Percentiles rank a stretch among this genome's conserved stretches.
Conservation (phyloP, 352 stramenopile genomes). For the Globisporangium acanthophoron region DNA sequence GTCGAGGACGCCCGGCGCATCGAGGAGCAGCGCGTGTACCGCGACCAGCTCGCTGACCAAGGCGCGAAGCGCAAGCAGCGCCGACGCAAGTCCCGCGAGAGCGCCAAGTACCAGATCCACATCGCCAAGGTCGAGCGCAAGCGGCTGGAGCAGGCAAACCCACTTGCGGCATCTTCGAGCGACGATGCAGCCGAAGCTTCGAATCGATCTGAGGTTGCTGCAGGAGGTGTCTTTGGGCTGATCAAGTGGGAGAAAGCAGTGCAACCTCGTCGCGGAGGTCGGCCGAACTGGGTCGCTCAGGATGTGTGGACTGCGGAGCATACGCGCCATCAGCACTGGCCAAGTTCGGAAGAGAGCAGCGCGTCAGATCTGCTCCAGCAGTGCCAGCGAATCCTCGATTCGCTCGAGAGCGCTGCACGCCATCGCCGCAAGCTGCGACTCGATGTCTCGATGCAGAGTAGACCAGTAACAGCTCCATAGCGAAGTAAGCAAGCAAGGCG, state of each 20-base stretch:
- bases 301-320: slow-evolving; percentile 14
- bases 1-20: slow-evolving; percentile 33
- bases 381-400: slow-evolving; percentile 15
- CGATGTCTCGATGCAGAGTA: neutral
- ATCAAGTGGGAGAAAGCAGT: slow-evolving; percentile 17
- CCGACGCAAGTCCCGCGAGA: slow-evolving; percentile 24
- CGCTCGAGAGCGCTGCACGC: slow-evolving; percentile 7
- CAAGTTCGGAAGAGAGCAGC: neutral
- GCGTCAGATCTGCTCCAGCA: slow-evolving; percentile 15
- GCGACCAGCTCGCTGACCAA: slow-evolving; percentile 32
- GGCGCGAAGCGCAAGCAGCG: slow-evolving; percentile 37
- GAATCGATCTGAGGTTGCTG: neutral
- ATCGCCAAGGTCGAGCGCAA: slow-evolving; percentile 25
- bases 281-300: slow-evolving; percentile 16
- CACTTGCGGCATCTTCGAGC: neutral
- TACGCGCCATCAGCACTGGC: slow-evolving; percentile 8
- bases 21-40: slow-evolving; percentile 47
- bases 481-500: neutral
- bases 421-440: neutral
- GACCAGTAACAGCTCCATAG: slow-evolving; percentile 6
- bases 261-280: neutral
- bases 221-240: neutral
- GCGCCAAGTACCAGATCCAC: slow-evolving; percentile 26
- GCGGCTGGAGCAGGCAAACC: slow-evolving; percentile 5
- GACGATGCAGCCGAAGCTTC: neutral